Evolutionary conservation across 1,284 basidiomycete species (phyloP).

Genomic region (Stygiomarasmius scandens): DNA sequence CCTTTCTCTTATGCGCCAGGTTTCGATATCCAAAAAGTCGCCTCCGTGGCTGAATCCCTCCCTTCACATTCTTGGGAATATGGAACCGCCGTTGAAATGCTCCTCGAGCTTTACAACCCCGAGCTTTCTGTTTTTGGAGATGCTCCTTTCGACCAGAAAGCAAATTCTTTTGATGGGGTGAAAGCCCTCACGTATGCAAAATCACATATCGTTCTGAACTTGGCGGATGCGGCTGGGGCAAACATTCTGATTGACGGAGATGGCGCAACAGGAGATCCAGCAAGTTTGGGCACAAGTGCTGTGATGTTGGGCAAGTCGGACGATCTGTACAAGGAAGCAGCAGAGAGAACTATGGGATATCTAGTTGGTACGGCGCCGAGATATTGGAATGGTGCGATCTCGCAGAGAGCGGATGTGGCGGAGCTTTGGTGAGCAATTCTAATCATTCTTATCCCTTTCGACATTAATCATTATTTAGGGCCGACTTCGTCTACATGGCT

Average conservation of each 20-base stretch:
- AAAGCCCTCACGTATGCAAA: slow-evolving; percentile 17
- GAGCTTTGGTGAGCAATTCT: slow-evolving; percentile 45
- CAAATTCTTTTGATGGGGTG: slow-evolving; percentile 22
- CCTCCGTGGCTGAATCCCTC: slow-evolving; percentile 32
- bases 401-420: slow-evolving; percentile 43
- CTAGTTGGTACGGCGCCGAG: slow-evolving; percentile 45
- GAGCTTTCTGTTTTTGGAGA: slow-evolving; percentile 40
- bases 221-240: slow-evolving; percentile 23
- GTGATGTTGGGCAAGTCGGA: slow-evolving; percentile 39
- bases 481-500: slow-evolving; percentile 64
- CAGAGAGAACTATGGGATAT: slow-evolving; percentile 32
- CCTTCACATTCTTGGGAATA: slow-evolving; percentile 50
- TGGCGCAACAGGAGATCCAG: slow-evolving; percentile 46
- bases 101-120: slow-evolving; percentile 45
- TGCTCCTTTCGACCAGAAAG: slow-evolving; percentile 35
- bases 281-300: slow-evolving; percentile 45
- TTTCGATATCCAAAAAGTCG: slow-evolving; percentile 41
- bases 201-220: slow-evolving; percentile 36
- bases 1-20: slow-evolving; percentile 39
- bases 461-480: no score
- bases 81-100: slow-evolving; percentile 42
- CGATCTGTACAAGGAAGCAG: slow-evolving; percentile 30
- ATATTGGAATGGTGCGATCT: slow-evolving; percentile 53
- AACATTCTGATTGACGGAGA: slow-evolving; percentile 38
- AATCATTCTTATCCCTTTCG: no score